Conservation (phyloP, 1,139 yeast genomes). For the Taphrina sp. region DNA sequence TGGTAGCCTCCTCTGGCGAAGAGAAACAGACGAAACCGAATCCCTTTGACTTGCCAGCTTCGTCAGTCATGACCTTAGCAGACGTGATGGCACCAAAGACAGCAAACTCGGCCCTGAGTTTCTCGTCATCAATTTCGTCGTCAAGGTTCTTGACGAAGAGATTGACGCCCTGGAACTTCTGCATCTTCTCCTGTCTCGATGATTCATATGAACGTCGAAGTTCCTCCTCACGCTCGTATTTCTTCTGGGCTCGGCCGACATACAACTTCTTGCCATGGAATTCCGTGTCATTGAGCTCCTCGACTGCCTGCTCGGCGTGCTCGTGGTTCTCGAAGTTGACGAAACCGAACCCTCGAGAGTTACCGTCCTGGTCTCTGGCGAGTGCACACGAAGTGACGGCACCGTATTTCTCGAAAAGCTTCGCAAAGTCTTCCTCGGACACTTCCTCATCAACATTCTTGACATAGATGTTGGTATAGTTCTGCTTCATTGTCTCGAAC, state of each 20-base stretch:
- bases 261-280: slow-evolving; percentile 79
- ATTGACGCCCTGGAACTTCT: slow-evolving; percentile 97
- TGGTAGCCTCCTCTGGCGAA: slow-evolving; percentile 97
- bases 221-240: slow-evolving; percentile 95
- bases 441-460: slow-evolving; percentile 79
- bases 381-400: slow-evolving; percentile 78
- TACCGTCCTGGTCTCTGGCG: slow-evolving; percentile 81
- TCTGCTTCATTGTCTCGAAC: slow-evolving; percentile 85
- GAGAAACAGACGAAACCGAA: slow-evolving; percentile 98
- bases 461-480: slow-evolving; percentile 92
- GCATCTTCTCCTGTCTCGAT: slow-evolving; percentile 85
- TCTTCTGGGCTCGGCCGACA: slow-evolving; percentile 99
- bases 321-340: slow-evolving; percentile 87
- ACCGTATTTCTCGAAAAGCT: slow-evolving; percentile 73
- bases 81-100: slow-evolving; percentile 94
- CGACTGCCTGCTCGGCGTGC: slow-evolving; percentile 87
- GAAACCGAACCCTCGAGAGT: slow-evolving; percentile 94
- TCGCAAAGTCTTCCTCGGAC: slow-evolving; percentile 63
- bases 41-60: slow-evolving; percentile 92
- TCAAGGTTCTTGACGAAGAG: slow-evolving; percentile 95
- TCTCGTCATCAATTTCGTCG: slow-evolving; percentile 86
- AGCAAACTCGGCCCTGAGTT: slow-evolving; percentile 85
- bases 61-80: slow-evolving; percentile 83
- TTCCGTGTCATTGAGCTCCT: slow-evolving; percentile 84
- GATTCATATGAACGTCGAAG: slow-evolving; percentile 94